Base-by-base conservation (phyloP, 441 rosid species). In the Eruca vesicaria region DNA sequence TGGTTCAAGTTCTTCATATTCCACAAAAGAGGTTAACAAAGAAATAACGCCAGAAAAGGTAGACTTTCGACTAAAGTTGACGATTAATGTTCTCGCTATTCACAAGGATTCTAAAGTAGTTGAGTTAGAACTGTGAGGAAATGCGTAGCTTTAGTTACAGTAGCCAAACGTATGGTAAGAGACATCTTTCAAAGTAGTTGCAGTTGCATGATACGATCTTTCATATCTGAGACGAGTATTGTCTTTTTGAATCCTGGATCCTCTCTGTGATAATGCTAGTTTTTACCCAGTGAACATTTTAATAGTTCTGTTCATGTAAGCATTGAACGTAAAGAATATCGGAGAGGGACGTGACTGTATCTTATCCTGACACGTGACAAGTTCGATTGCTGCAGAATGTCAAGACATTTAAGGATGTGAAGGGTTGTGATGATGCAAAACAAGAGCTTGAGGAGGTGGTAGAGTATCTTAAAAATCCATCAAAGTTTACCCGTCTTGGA, bases 341-440 rank as follows among this genome's bases (percentile, higher is more conserved):
- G 11, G 6, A 26, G 8, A 26, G 18, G 18, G 18, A 16, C 14
- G 1, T 48, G 19, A 15, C 29, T 69, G 41, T 56, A 11, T 38
- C 32, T 59, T 48, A 50, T 69, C 19, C 78, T 81, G 72, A 79
- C 56, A 48, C 19, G 77, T 81, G 72, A 79, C 56, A 48, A 69
- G 35, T 71, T 77, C 35, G 18, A 64, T 78, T 78, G 55, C 60
- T 71, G 87, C 89, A 93, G 99, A 96, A 93, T 80, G 94, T 91
- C 38, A 96, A 96, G 86, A 96, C 98, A 21, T 96, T 96, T 77
- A 96, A 96, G 90, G 98, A 96, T 86, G 98, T 96, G 64, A 96
- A 93, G 84, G 98, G 99, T 68, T 96, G 99, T 81, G 98, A 93
- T 86, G 99, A 96, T 86, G 99, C 99, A 67, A 96, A 93, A 82